These are phyloP conservation scores for Trichoderma semiorbis DNA, from an alignment of 2,329 filamentous ascomycete species.

Conservation along the genomic window DNA sequence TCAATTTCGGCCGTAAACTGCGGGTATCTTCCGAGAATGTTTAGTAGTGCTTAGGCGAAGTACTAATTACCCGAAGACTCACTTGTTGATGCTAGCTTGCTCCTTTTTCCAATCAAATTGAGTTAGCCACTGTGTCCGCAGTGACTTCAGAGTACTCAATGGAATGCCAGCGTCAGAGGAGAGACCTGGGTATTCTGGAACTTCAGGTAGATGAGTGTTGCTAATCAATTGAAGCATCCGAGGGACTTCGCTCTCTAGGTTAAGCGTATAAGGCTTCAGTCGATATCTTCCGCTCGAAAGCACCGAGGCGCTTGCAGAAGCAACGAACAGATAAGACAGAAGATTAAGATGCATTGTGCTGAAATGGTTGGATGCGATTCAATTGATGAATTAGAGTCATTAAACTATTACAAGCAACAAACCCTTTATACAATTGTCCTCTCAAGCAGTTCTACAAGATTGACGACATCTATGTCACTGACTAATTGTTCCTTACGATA, in stretches of 20 bases:
- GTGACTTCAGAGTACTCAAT: constrained; percentile 16
- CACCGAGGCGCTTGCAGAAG: not conserved
- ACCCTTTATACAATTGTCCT: not conserved
- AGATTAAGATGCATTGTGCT: not conserved
- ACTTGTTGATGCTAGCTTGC: constrained; percentile 22
- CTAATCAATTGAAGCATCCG: constrained; percentile 23
- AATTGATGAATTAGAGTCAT: not conserved
- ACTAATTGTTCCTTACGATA: not conserved
- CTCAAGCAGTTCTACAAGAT: not conserved
- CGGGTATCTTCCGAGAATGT: not conserved
- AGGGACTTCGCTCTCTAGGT: not conserved
- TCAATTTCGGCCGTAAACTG: constrained; percentile 23
- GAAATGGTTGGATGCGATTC: not conserved
- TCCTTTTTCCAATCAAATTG: constrained; percentile 24
- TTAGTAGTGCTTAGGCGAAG: not conserved
- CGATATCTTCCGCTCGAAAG: not conserved
- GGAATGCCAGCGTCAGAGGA: constrained; percentile 15
- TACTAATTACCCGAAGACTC: not conserved
- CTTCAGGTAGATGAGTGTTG: constrained; percentile 14
- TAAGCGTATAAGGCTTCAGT: not conserved
- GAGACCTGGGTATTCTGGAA: not conserved
- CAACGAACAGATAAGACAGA: not conserved
- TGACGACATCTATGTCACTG: not conserved
- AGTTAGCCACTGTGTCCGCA: constrained; percentile 20
- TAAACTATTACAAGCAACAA: not conserved